A percentile compares a stretch with the other conserved stretches of the same genome.
phyloP scores from a whole-genome alignment of 1,139 yeast species.

The Casaregolazyma suthepensis region DNA sequence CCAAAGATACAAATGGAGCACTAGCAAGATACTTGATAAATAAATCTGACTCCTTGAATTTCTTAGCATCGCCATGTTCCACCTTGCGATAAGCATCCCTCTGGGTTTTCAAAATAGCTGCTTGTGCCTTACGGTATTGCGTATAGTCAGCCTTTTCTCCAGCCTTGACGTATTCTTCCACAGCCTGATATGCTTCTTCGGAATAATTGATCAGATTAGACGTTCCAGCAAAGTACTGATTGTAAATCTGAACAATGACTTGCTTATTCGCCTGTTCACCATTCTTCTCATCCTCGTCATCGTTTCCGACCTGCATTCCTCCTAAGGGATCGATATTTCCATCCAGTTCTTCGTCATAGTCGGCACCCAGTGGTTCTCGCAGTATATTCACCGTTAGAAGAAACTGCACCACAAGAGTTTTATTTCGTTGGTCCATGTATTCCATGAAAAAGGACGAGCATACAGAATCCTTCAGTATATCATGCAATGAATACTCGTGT shows the following conservation, averaged over 20 bases:
- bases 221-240: conserved; percentile 36
- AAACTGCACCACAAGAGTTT: conserved; percentile 46
- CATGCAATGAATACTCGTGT: conserved; percentile 34
- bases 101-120: conserved; percentile 53
- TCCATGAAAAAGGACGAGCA: conserved; percentile 49
- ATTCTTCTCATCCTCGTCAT: conserved; percentile 17
- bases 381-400: conserved; percentile 65
- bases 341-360: conserved; percentile 27
- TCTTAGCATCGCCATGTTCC: conserved; percentile 46
- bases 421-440: conserved; percentile 47
- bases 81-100: conserved; percentile 44
- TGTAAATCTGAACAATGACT: conserved; percentile 40
- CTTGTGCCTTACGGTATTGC: conserved; percentile 41
- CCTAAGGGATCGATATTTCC: conserved; percentile 26
- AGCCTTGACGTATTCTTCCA: conserved; percentile 24
- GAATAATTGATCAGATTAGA: conserved; percentile 20
- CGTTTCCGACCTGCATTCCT: conserved; percentile 20
- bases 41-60: conserved; percentile 49
- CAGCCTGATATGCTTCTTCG: conserved; percentile 19
- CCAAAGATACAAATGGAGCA: conserved; percentile 4
- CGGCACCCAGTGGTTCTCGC: conserved; percentile 65
- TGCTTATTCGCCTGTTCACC: conserved; percentile 20
- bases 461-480: conserved; percentile 42
- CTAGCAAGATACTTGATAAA: conserved; percentile 43
- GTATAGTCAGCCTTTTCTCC: conserved; percentile 12